phyloP scores from a whole-genome alignment of 2,329 filamentous ascomycete species.

The Teratosphaeria zuluensis region DNA sequence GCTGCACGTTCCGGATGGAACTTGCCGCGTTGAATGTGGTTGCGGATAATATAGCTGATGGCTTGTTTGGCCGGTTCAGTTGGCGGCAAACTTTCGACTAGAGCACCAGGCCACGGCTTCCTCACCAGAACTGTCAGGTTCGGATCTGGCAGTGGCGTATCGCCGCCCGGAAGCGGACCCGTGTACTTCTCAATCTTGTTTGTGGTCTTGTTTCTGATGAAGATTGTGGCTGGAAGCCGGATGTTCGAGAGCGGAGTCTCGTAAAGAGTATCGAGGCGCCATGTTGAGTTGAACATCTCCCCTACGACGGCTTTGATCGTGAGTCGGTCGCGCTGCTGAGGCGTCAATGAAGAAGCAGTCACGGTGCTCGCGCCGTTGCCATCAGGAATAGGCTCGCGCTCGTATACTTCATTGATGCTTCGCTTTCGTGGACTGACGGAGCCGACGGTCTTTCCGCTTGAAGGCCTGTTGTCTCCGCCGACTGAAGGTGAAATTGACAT shows the following conservation, averaged over 20 bases:
- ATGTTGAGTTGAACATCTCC: slow-evolving; percentile 70
- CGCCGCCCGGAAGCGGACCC: slow-evolving; percentile 53
- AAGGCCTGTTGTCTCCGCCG: not conserved
- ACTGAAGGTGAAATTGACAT: slow-evolving; percentile 45
- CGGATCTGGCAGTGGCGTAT: slow-evolving; percentile 33
- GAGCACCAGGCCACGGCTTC: slow-evolving; percentile 67
- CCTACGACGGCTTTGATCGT: slow-evolving; percentile 53
- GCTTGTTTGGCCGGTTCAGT: slow-evolving; percentile 58
- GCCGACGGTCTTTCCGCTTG: not conserved
- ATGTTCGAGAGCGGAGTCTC: slow-evolving; percentile 59
- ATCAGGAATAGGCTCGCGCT: slow-evolving; percentile 16
- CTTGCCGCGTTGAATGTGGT: slow-evolving; percentile 66
- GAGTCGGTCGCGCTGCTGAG: slow-evolving; percentile 26
- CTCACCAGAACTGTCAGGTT: slow-evolving; percentile 64
- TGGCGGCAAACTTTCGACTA: slow-evolving; percentile 55
- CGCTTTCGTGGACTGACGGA: slow-evolving; percentile 24
- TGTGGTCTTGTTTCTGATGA: slow-evolving; percentile 51
- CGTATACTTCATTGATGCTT: slow-evolving; percentile 26
- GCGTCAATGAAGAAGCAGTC: slow-evolving; percentile 34
- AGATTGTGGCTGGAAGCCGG: slow-evolving; percentile 58
- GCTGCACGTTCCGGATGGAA: slow-evolving; percentile 61
- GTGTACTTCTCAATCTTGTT: slow-evolving; percentile 59
- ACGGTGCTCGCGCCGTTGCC: slow-evolving; percentile 4
- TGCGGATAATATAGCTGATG: slow-evolving; percentile 79
- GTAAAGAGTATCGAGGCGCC: slow-evolving; percentile 60